Evolutionary conservation across 805 yeast species (phyloP).

Genomic region (Phaffomyces thermotolerans): DNA sequence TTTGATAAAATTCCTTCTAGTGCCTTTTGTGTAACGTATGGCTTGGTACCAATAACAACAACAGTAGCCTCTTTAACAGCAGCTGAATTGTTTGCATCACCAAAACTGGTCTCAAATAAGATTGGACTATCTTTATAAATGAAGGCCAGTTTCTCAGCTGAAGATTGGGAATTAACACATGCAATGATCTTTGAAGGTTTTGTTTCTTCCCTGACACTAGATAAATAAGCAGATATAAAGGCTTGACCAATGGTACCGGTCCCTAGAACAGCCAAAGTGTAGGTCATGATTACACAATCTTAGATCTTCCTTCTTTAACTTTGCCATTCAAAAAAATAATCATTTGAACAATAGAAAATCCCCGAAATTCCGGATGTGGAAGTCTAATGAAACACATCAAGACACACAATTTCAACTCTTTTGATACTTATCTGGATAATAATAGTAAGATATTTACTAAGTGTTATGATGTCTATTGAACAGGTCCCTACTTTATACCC

Average conservation of each 20-base stretch:
- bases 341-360: background rate
- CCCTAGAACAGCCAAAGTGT: constrained; percentile 75
- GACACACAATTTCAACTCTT: background rate
- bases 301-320: too few relatives aligned
- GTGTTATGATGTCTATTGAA: background rate
- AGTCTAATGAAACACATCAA: constrained; percentile 7
- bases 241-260: constrained; percentile 97
- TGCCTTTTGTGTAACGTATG: constrained; percentile 63
- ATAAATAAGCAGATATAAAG: constrained; percentile 70
- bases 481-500: constrained; percentile 51
- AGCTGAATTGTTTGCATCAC: constrained; percentile 38
- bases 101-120: constrained; percentile 45
- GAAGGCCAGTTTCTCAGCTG: constrained; percentile 41
- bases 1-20: constrained; percentile 36
- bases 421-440: background rate
- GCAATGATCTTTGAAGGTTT: constrained; percentile 70
- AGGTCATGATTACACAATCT: constrained; percentile 13
- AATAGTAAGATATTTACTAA: too few relatives aligned
- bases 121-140: constrained; percentile 37
- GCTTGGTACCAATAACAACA: constrained; percentile 82
- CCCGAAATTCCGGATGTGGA: constrained; percentile 8
- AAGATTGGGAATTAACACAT: constrained; percentile 55
- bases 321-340: background rate
- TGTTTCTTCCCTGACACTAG: constrained; percentile 31
- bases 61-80: constrained; percentile 64